Base-by-base conservation (phyloP, 176 grass and related monocot species). In the Triticum urartu region DNA sequence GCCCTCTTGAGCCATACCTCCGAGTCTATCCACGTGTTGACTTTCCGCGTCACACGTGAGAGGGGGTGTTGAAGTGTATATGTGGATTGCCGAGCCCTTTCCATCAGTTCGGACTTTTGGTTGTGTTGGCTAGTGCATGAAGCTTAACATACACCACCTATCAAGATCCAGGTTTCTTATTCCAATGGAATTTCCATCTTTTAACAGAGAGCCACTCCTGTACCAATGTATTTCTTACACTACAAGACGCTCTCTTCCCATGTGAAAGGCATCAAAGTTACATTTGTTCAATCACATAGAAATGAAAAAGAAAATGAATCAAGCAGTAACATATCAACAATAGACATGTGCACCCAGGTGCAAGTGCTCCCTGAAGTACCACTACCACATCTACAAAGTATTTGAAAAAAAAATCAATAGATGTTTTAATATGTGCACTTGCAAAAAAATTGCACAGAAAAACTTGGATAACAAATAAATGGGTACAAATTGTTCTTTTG, bases 291-390 rank as follows among this genome's bases (percentile, higher is more conserved):
- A 32, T 67, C 17, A 25, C n/a, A 11, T 36, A 39, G 61, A 73
- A 73, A 45, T 45, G 35, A 10, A 34, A 21, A 5, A 12, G 11
- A 38, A 80, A 6, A 5, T 35, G 30, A 75, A 87, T 20, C n/a
- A 86, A 72, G 36, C 5, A 78, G 74, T 67, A 76, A 70, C 70
- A 40, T 58, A 66, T 73, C 70, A 73, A 25, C 39, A 25, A 45
- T 22, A 45, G 10, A 3, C 39, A 45, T 45, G n/a, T 45, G 21
- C n/a, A 73, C n/a, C 67, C 9, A 43, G 38, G 69, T 43, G 69
- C 10, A 42, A 22, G 42, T 73, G 70, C 70, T 43, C 39, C 70
- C 70, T 73, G 39, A 73, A 25, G 70, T 45, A 73, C 36, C 69
- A 72, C 68, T 42, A 42, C 9, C 21, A n/a, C 8, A 72, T 67